phyloP scores from a whole-genome alignment of 108 stramenopile species.

The Nitzschia putrida region DNA sequence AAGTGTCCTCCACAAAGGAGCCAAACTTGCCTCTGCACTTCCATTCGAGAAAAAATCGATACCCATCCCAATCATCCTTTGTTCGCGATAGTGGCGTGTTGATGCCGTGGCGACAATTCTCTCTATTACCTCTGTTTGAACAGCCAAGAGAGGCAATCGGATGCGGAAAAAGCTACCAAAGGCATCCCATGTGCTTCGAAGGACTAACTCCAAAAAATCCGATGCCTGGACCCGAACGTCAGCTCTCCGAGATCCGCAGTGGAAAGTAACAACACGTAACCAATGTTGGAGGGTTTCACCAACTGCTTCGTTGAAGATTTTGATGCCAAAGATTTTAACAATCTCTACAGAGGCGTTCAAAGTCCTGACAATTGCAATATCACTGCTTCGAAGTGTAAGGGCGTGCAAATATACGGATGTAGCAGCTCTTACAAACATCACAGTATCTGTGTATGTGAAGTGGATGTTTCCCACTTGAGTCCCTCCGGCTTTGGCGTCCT shows the following conservation, averaged over 20 bases:
- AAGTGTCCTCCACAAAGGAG: conserved; percentile 85
- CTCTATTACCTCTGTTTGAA: conserved; percentile 88
- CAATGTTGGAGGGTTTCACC: conserved; percentile 89
- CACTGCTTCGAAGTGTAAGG: conserved; percentile 70
- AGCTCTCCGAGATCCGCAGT: conserved; percentile 82
- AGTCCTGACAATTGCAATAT: conserved; percentile 66
- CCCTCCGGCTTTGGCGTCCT: background rate
- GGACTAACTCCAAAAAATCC: conserved; percentile 81
- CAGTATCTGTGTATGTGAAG: conserved; percentile 62
- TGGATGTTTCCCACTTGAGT: conserved; percentile 14
- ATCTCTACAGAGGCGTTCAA: conserved; percentile 76
- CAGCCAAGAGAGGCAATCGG: conserved; percentile 75
- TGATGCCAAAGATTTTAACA: conserved; percentile 86
- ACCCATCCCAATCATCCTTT: conserved; percentile 43
- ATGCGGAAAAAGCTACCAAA: conserved; percentile 85
- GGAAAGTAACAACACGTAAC: conserved; percentile 84
- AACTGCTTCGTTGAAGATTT: conserved; percentile 79
- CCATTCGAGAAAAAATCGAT: conserved; percentile 71
- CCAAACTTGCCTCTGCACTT: conserved; percentile 79
- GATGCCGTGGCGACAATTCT: conserved; percentile 82
- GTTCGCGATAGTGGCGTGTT: conserved; percentile 68
- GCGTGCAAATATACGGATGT: conserved; percentile 83
- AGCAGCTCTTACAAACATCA: conserved; percentile 81
- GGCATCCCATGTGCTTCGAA: conserved; percentile 83
- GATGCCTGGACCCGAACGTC: conserved; percentile 79